These are phyloP conservation scores for Leccinum uliginosum DNA, from an alignment of 768 basidiomycete species.

Conservation along the genomic window DNA sequence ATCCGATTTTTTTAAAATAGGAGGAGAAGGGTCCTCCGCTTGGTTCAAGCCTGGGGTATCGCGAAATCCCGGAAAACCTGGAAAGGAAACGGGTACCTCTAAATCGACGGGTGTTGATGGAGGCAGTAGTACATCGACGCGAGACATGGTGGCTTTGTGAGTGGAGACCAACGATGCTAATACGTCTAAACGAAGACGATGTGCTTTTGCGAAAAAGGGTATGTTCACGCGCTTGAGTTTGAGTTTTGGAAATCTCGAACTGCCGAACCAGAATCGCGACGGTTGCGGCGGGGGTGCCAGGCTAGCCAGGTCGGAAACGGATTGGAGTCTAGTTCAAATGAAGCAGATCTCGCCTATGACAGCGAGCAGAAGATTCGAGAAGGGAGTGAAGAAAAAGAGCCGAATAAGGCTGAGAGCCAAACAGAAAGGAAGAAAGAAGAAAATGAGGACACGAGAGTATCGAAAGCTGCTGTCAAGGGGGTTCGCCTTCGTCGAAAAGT, in stretches of 20 bases:
- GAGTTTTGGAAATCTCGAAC: conserved; percentile 39
- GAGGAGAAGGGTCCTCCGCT: conserved; percentile 7
- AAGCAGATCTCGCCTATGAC: conserved; percentile 54
- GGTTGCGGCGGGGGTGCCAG: conserved; percentile 54
- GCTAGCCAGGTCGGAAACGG: conserved; percentile 54
- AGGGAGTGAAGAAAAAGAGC: conserved; percentile 52
- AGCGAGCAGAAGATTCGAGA: conserved; percentile 4
- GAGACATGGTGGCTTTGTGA: conserved; percentile 47
- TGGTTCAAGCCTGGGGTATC: conserved; percentile 19
- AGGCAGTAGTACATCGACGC: conserved; percentile 44
- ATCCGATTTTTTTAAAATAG: conserved; percentile 46
- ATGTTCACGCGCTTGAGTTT: conserved; percentile 22
- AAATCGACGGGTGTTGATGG: conserved; percentile 27
- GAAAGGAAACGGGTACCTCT: conserved; percentile 28
- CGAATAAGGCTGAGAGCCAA: not conserved
- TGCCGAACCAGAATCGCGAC: conserved; percentile 78
- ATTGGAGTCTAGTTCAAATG: conserved; percentile 47
- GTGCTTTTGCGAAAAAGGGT: conserved; percentile 25
- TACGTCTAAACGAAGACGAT: conserved; percentile 22
- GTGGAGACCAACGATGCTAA: conserved; percentile 18
- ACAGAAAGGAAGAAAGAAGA: conserved; percentile 8
- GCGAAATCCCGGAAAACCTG: conserved; percentile 21
- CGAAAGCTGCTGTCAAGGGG: conserved; percentile 54
- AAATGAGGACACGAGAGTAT: conserved; percentile 3
- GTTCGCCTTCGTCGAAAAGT: conserved; percentile 55